These are phyloP conservation scores for Leccinum ochraceum DNA, from an alignment of 768 basidiomycete genomes.

Conservation along the genomic window DNA sequence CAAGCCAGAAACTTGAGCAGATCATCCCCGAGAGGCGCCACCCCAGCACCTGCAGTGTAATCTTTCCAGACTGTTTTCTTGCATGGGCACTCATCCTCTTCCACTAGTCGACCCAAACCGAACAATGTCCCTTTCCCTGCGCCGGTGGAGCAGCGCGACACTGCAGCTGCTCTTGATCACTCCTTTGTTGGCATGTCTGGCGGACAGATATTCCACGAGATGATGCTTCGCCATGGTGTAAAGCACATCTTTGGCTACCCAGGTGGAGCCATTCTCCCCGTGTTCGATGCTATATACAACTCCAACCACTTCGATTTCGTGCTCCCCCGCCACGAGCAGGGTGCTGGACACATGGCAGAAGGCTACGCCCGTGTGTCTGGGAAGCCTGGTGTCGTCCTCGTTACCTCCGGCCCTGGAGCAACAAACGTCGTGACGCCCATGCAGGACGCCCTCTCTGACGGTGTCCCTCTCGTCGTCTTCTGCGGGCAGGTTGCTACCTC, in stretches of 20 bases:
- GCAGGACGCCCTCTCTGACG: constrained; percentile 96
- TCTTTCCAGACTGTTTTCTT: constrained; percentile 11
- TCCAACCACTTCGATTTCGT: constrained; percentile 94
- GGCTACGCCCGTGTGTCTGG: constrained; percentile 98
- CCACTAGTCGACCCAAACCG: constrained; percentile 50
- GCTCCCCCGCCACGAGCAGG: constrained; percentile 95
- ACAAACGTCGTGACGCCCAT: constrained; percentile 98
- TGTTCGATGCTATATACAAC: constrained; percentile 99
- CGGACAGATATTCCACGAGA: constrained; percentile 98
- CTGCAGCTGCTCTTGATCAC: constrained; percentile 62
- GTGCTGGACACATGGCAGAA: constrained; percentile 99
- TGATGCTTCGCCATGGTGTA: constrained; percentile 97
- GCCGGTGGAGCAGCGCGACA: constrained; percentile 39
- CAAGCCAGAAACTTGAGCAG: constrained; percentile 76
- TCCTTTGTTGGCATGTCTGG: constrained; percentile 94
- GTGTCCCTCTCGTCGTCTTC: constrained; percentile 93
- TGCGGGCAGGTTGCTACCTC: constrained; percentile 98
- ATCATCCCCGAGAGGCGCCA: constrained; percentile 59
- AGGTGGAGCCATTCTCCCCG: constrained; percentile 96
- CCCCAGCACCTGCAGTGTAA: constrained; percentile 65
- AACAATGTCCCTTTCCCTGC: constrained; percentile 39
- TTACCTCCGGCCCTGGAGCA: constrained; percentile 97
- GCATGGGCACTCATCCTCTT: constrained; percentile 42
- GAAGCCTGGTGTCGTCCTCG: constrained; percentile 95
- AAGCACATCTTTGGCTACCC: constrained; percentile 99